Conservation (phyloP, 345 rosid genomes). For the Moringa oleifera region DNA sequence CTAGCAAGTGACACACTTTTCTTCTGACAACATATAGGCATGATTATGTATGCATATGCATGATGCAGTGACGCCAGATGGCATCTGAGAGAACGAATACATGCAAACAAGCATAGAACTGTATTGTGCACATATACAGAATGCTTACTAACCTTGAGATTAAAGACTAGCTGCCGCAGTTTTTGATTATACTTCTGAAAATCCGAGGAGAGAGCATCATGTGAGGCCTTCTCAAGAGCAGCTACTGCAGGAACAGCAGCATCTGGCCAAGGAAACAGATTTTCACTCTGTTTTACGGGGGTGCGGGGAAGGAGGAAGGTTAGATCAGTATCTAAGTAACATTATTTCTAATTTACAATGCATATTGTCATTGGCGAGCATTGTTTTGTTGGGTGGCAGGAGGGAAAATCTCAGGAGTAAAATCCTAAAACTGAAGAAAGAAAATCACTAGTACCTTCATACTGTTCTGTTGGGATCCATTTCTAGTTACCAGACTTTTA, state of each 20-base stretch:
- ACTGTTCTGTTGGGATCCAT: slow-evolving; percentile 44
- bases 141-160: slow-evolving; percentile 64
- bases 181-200: slow-evolving; percentile 87
- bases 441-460: slow-evolving; percentile 30
- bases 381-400: too few relatives aligned
- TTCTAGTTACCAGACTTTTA: slow-evolving; percentile 23
- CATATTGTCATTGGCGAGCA: neutral
- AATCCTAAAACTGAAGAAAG: neutral
- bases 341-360: slow-evolving; percentile 5
- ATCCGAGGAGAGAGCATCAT: slow-evolving; percentile 64
- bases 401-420: neutral
- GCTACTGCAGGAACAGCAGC: slow-evolving; percentile 67
- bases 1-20: neutral
- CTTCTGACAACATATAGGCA: neutral
- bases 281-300: slow-evolving; percentile 35
- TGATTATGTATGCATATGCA: neutral
- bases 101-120: neutral
- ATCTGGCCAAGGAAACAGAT: slow-evolving; percentile 78
- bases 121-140: neutral
- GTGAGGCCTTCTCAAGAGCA: slow-evolving; percentile 83
- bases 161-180: slow-evolving; percentile 73
- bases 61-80: slow-evolving; percentile 2
- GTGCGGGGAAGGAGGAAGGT: slow-evolving; percentile 8
- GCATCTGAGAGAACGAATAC: neutral
- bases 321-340: slow-evolving; percentile 12